Percentiles rank a stretch among this genome's conserved stretches.
Evolutionary conservation across 2,329 filamentous ascomycete species (phyloP).

Genomic region (Aspergillus unguis): DNA sequence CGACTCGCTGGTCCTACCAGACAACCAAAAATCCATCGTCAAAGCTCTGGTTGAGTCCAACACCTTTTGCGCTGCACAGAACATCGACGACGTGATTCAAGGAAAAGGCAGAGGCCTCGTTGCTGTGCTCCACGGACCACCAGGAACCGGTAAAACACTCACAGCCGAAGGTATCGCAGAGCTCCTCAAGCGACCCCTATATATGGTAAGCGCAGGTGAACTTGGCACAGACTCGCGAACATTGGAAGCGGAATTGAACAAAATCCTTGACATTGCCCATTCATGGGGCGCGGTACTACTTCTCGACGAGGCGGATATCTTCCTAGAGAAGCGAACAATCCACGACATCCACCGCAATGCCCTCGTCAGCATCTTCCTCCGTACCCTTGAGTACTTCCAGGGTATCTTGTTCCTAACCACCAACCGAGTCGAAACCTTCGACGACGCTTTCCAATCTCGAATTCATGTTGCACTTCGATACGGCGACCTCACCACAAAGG

Average conservation of each 20-base stretch:
- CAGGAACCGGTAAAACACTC: slow-evolving; percentile 83
- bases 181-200: slow-evolving; percentile 74
- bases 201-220: slow-evolving; percentile 79
- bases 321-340: slow-evolving; percentile 77
- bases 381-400: slow-evolving; percentile 86
- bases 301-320: slow-evolving; percentile 81
- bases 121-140: slow-evolving; percentile 75
- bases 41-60: slow-evolving; percentile 80
- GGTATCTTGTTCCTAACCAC: slow-evolving; percentile 88
- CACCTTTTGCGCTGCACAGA: slow-evolving; percentile 75
- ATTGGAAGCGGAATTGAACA: slow-evolving; percentile 73
- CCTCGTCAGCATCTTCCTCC: slow-evolving; percentile 81
- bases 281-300: slow-evolving; percentile 82
- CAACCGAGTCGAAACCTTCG: slow-evolving; percentile 81
- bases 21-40: slow-evolving; percentile 64
- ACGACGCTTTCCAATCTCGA: slow-evolving; percentile 83
- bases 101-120: slow-evolving; percentile 87
- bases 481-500: slow-evolving; percentile 67
- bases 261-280: slow-evolving; percentile 81
- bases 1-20: slow-evolving; percentile 70
- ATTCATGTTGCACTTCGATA: slow-evolving; percentile 85
- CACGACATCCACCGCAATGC: slow-evolving; percentile 83
- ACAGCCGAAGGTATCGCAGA: slow-evolving; percentile 86
- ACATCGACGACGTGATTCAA: slow-evolving; percentile 76
- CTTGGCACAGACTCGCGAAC: slow-evolving; percentile 72